Base-by-base conservation (phyloP, 1,284 basidiomycete genomes). In the Pseudomicrostroma phylloplanum region DNA sequence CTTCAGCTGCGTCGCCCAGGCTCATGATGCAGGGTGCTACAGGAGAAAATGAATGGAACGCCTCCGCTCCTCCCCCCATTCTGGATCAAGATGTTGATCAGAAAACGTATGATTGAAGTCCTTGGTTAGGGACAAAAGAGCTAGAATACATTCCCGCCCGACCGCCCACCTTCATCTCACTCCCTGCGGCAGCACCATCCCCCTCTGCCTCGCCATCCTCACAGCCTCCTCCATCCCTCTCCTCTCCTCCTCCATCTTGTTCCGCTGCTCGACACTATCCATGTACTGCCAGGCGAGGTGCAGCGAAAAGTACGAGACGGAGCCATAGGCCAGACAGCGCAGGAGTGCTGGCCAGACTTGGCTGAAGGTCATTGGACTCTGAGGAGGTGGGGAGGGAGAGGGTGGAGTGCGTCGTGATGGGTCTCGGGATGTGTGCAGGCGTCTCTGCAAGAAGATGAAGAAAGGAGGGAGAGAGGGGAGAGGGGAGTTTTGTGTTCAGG, bases 251-350 rank as follows among this genome's bases (percentile, higher is more conserved):
- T 60, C 56, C 63, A 70, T 68, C 40, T 67, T 39, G 39, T 57
- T 49, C 1, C 55, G 60, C 60, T 73, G 72, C 36, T 77, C 76
- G 40, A 65, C 59, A 9, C 66, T 59, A 42, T 70, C 65, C n/a
- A 78, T 64, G 15, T 67, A 30, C 21, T 66, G 64, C 76, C 76
- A 78, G 17, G 66, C 49, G 17, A 78, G 62, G 48, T 77, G 75
- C n/a, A 77, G 57, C 21, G 71, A 68, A 65, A 78, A 77, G 66
- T 78, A 78, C 1, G 68, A 62, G 19, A 63, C 70, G 25, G 70
- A 71, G 46, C 73, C 73, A 61, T 77, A 78, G 2, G 74, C 76
- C 1, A 78, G 61, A 25, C 77, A 73, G 30, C 73, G 67, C 4
- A 76, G 53, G 3, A 78, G 60, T 0, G 76, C 69, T 26, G 74